Conservation (phyloP, 2,329 filamentous ascomycete genomes). For the Tolypocladium ovalisporum region DNA sequence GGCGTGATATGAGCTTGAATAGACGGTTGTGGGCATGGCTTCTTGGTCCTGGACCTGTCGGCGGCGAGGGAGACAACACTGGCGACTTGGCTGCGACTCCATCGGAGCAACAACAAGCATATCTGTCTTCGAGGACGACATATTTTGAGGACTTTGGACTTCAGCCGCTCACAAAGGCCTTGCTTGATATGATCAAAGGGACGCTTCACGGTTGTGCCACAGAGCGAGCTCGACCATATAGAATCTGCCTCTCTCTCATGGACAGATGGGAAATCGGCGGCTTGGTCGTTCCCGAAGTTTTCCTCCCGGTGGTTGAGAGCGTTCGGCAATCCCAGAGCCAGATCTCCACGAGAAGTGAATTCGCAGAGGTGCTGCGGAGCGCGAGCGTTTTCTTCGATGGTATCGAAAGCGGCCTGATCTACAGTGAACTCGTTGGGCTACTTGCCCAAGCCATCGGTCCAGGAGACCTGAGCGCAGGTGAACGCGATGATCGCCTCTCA, state of each 20-base stretch:
- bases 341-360: conserved; percentile 56
- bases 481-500: conserved; percentile 52
- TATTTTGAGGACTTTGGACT: conserved; percentile 81
- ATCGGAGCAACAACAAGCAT: conserved; percentile 30
- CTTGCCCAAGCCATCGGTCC: conserved; percentile 49
- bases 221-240: conserved; percentile 74
- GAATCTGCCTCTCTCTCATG: conserved; percentile 91
- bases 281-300: conserved; percentile 76
- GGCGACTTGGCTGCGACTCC: conserved; percentile 33
- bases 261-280: conserved; percentile 96
- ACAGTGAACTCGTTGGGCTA: conserved; percentile 66
- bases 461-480: conserved; percentile 27
- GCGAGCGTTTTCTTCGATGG: conserved; percentile 96
- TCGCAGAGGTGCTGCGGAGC: conserved; percentile 80
- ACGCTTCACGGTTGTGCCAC: conserved; percentile 20
- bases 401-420: conserved; percentile 89
- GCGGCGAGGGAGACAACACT: conserved; percentile 34
- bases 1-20: conserved; percentile 95
- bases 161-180: conserved; percentile 58
- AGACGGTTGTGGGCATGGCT: conserved; percentile 94
- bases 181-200: conserved; percentile 63
- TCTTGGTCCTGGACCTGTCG: conserved; percentile 60
- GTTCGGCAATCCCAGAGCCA: conserved; percentile 62
- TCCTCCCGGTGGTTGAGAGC: conserved; percentile 74
- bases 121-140: conserved; percentile 50